Evolutionary conservation across 78 protist species (phyloP), one percentile per base, ranked within the genome.

Genomic region (Dictyostelium purpureum): DNA sequence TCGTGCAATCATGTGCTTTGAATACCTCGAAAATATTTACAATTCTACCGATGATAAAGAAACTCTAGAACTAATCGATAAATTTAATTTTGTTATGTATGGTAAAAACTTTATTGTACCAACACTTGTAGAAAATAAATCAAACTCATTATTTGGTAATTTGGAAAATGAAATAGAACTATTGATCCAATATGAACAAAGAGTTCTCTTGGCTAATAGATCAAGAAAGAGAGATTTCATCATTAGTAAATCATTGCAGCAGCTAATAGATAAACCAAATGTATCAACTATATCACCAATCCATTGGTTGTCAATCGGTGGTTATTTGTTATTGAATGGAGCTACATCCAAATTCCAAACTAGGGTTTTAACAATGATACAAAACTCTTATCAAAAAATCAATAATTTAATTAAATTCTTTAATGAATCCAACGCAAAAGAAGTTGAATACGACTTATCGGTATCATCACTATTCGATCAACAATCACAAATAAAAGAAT

Each of bases 281-380:
- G 26, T 65, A 18, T 18, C 5, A 5, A 16, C 47, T 7, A 18
- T 89, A 4, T n/a, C 56, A 7, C 89, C 78, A 40, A 7, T 73
- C 7, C 78, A 61, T 49, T 89, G 85, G 88, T 54, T 89, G 45
- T 79, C 94, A 21, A 59, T 78, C 42, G 94, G 94, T 43, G 94
- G 94, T 19, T 79, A 79, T 52, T 54, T 79, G 14, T 18, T 89
- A 35, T 56, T 89, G 0, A 89, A 89, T 73, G 94, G 94, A 16
- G 9, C 43, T 7, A n/a, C 87, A 0, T 5, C 16, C 11, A 52
- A 40, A 12, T 70, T 26, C 31, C 69, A 51, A 38, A 51, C 61
- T 47, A 37, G 80, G 40, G 47, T 78, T 18, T 65, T 89, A n/a
- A 47, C 37, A 31, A 42, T 65, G 5, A 54, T 87, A n/a, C 77